Conservation (phyloP, 2,329 filamentous ascomycete genomes). For the Epichloe uncinata region DNA sequence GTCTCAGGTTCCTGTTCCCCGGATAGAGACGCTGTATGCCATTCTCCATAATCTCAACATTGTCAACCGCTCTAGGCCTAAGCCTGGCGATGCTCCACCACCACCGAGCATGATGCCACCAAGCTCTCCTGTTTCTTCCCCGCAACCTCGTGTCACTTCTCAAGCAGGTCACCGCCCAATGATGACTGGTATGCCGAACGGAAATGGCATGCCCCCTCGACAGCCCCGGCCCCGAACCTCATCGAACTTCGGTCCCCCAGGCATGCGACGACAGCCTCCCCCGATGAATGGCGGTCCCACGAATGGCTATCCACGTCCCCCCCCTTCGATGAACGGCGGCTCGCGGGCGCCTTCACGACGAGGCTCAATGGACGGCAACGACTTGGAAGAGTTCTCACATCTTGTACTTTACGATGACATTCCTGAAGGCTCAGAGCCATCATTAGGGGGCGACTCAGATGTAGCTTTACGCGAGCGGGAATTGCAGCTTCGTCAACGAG, state of each 20-base stretch:
- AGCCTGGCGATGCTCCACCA: slow-evolving; percentile 21
- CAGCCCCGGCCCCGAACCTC: slow-evolving; percentile 42
- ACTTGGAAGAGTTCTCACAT: slow-evolving; percentile 83
- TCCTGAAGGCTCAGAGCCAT: slow-evolving; percentile 44
- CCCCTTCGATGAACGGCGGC: slow-evolving; percentile 43
- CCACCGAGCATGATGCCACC: slow-evolving; percentile 22
- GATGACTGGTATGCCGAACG: slow-evolving; percentile 32
- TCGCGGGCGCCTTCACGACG: slow-evolving; percentile 55
- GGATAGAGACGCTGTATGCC: slow-evolving; percentile 85
- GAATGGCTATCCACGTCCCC: slow-evolving; percentile 44
- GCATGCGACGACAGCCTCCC: slow-evolving; percentile 49
- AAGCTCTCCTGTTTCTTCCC: slow-evolving; percentile 30
- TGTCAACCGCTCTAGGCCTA: slow-evolving; percentile 64
- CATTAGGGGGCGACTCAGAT: slow-evolving; percentile 45
- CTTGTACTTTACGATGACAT: slow-evolving; percentile 84
- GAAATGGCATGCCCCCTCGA: slow-evolving; percentile 45
- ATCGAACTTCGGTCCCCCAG: slow-evolving; percentile 27
- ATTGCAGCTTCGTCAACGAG: slow-evolving; percentile 71
- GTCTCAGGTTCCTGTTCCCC: slow-evolving; percentile 56
- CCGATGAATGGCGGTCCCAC: slow-evolving; percentile 50
- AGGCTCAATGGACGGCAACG: slow-evolving; percentile 69
- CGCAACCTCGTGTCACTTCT: slow-evolving; percentile 39
- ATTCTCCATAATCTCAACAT: slow-evolving; percentile 82
- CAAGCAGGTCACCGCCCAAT: slow-evolving; percentile 31
- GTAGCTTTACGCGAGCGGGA: slow-evolving; percentile 71